Evolutionary conservation across 106 monocot species (phyloP).

Genomic region (Gastrodia elata): DNA sequence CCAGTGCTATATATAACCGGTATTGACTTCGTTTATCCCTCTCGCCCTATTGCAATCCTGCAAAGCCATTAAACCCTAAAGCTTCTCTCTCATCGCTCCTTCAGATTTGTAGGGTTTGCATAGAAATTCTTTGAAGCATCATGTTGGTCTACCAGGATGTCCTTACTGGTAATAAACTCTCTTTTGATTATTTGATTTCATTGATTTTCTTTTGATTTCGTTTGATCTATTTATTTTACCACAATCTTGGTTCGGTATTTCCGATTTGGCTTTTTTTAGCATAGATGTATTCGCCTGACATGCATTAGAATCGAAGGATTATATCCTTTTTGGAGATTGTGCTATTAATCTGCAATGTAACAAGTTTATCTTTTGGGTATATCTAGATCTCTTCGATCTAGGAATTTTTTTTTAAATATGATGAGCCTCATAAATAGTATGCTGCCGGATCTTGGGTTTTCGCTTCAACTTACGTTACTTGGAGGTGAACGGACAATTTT

Average conservation of each 20-base stretch:
- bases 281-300: background rate
- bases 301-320: background rate
- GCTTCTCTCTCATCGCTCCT: background rate
- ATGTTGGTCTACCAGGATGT: slow-evolving; percentile 83
- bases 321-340: background rate
- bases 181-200: background rate
- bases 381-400: background rate
- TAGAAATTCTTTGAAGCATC: slow-evolving; percentile 5
- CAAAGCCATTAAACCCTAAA: background rate
- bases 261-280: background rate
- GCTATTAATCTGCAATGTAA: background rate
- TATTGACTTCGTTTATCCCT: background rate
- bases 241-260: background rate
- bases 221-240: background rate
- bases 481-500: too few species aligned
- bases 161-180: slow-evolving; percentile 43
- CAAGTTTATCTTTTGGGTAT: background rate
- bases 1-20: background rate
- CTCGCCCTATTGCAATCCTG: background rate
- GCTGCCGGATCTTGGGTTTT: too few species aligned
- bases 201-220: background rate
- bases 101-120: slow-evolving; percentile 16
- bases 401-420: too few species aligned
- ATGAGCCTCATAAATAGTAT: too few species aligned
- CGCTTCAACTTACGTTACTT: too few species aligned